These are phyloP conservation scores for Choiromyces venosus DNA, from an alignment of 495 filamentous ascomycete genomes.

Conservation along the genomic window DNA sequence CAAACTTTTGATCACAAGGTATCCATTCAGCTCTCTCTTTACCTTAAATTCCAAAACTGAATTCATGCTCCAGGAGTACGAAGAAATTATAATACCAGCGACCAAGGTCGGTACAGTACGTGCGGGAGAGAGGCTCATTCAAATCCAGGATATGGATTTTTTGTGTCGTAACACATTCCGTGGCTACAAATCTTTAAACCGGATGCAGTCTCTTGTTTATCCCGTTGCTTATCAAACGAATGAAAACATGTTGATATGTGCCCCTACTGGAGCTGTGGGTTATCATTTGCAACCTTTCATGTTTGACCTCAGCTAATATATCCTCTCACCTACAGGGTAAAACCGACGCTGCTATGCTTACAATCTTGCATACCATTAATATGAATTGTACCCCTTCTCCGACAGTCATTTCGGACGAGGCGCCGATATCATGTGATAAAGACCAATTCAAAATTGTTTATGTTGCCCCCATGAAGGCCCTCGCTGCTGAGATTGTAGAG, in stretches of 20 bases:
- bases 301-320: background rate
- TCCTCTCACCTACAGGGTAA: conserved; percentile 56
- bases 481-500: conserved; percentile 91
- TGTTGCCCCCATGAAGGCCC: conserved; percentile 95
- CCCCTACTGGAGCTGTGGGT: conserved; percentile 81
- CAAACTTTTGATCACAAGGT: conserved; percentile 53
- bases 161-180: conserved; percentile 87
- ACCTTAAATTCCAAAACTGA: background rate
- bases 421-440: conserved; percentile 67
- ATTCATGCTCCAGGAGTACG: conserved; percentile 54
- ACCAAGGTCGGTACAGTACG: conserved; percentile 68
- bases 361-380: conserved; percentile 79
- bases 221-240: conserved; percentile 91
- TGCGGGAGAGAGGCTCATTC: conserved; percentile 63
- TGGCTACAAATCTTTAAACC: conserved; percentile 86
- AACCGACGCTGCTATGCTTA: conserved; percentile 96
- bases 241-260: conserved; percentile 98
- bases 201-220: conserved; percentile 96
- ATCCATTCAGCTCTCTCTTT: conserved; percentile 14
- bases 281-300: background rate
- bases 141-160: conserved; percentile 78
- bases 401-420: conserved; percentile 62
- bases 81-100: conserved; percentile 82
- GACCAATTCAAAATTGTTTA: conserved; percentile 98
- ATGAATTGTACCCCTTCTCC: conserved; percentile 80